Base-by-base conservation (phyloP, 805 yeast species). In the Candida awuae region DNA sequence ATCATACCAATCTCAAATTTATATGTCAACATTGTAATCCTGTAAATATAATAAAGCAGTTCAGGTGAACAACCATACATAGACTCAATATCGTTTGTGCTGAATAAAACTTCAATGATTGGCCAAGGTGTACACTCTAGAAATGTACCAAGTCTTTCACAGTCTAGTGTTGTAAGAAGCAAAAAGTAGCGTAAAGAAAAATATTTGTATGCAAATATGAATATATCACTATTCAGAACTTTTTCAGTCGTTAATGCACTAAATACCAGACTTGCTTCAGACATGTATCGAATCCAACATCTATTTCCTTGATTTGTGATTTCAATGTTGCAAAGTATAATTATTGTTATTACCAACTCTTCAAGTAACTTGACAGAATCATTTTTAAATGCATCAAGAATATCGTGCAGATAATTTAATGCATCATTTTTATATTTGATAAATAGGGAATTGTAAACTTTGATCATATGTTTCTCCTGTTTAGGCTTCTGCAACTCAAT, bases 51-150 rank as follows among this genome's bases (percentile, higher is more conserved):
- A 35, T 47, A 36, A 3, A 59, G 36, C 12, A 61, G 46, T 31
- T 48, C 35, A 2, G 65, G 62, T 1, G 65, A 58, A 39, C 63
- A 59, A 4, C 65, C 65, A 44, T 56, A 52, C 55, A 59, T 50
- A 28, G 58, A 58, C 34, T 61, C 65, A 10, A 59, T 47, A 5
- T 36, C 33, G 19, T 47, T 47, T 27, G 33, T 42, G n/a, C 49
- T 47, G 40, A 56, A 61, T 21, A 57, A 45, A 3, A 26, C 20
- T 8, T 44, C 52, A 4, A 59, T 45, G 6, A 48, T 34, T 18
- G 55, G 58, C 55, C 60, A 50, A 5, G 55, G 53, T 26, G 52
- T 49, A 5, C 37, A 20, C 2, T 37, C 38, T 13, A 48, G 13
- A 26, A 60, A 46, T 3, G 27, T 30, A 1, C 33, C 30, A 13